A percentile compares a stretch with the other conserved stretches of the same genome.
Evolutionary conservation across 352 stramenopile species (phyloP).

Genomic region (Globisporangium alternatum): DNA sequence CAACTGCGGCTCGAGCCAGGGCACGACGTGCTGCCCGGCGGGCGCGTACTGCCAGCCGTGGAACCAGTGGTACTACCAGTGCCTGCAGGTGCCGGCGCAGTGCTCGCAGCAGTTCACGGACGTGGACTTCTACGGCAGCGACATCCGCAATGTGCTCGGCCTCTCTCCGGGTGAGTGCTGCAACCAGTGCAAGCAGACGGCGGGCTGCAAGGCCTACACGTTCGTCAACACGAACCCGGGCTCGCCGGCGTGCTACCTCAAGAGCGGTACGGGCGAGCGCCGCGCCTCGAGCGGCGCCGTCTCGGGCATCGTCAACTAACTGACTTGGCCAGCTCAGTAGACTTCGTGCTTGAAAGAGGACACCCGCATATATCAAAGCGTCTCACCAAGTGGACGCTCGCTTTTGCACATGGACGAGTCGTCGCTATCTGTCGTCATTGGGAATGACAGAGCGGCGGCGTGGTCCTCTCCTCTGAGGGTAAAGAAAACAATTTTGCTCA

Average conservation of each 20-base stretch:
- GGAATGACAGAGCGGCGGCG: neutral
- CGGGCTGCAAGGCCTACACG: constrained; percentile 46
- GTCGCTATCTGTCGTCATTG: constrained; percentile 1
- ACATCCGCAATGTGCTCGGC: constrained; percentile 36
- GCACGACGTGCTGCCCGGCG: constrained; percentile 27
- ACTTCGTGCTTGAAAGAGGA: neutral
- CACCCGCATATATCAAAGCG: no score
- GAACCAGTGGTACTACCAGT: constrained; percentile 39
- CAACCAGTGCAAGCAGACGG: constrained; percentile 32
- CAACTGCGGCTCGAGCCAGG: constrained; percentile 7
- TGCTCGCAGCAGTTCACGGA: constrained; percentile 35
- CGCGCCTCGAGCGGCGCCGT: neutral
- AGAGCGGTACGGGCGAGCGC: constrained; percentile 10
- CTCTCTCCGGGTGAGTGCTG: constrained; percentile 35
- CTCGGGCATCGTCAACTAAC: constrained; percentile 3
- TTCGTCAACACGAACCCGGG: constrained; percentile 25
- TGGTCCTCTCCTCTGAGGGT: neutral
- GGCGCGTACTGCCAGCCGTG: constrained; percentile 41
- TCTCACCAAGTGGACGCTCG: neutral
- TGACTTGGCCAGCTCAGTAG: neutral
- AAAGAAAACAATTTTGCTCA: no score
- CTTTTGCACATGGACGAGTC: neutral
- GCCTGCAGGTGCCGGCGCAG: constrained; percentile 30
- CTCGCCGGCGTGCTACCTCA: constrained; percentile 27
- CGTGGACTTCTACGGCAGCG: constrained; percentile 47